These are phyloP conservation scores for Leucogyrophana mollusca DNA, from an alignment of 768 basidiomycete genomes.

Conservation along the genomic window DNA sequence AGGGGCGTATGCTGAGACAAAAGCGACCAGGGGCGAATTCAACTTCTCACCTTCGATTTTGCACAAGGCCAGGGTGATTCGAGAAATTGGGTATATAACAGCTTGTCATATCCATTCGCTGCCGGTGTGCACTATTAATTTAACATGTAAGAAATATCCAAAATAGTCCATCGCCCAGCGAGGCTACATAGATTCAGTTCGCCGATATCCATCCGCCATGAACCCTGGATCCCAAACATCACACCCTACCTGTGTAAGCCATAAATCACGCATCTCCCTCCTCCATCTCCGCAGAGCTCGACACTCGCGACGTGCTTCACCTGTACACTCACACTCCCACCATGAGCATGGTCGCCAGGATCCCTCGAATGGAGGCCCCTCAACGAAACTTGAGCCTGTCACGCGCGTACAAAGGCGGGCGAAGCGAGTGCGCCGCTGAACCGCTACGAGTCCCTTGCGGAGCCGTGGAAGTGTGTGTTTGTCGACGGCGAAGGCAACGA, in stretches of 20 bases:
- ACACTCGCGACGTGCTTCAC: conserved; percentile 20
- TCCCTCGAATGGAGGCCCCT: conserved; percentile 27
- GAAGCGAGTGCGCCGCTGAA: conserved; percentile 3
- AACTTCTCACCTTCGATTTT: too few relatives aligned
- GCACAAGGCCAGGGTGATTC: too few relatives aligned
- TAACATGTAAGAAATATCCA: too few relatives aligned
- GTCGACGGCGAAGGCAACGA: conserved; percentile 51
- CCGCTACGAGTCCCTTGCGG: conserved; percentile 18
- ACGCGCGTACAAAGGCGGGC: conserved; percentile 4
- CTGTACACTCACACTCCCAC: conserved; percentile 31
- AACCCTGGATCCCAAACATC: conserved; percentile 37
- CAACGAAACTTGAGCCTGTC: conserved; percentile 7
- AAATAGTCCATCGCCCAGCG: too few relatives aligned
- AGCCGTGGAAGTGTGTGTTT: conserved; percentile 42
- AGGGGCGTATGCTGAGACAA: too few relatives aligned
- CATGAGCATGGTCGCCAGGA: conserved; percentile 31
- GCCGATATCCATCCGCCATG: too few relatives aligned
- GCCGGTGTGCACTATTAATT: too few relatives aligned
- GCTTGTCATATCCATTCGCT: too few relatives aligned
- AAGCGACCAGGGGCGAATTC: too few relatives aligned
- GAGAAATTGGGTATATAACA: too few relatives aligned
- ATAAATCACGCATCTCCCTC: conserved; percentile 42
- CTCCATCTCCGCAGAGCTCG: conserved; percentile 32
- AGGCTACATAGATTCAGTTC: too few relatives aligned
- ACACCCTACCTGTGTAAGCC: conserved; percentile 49